Base-by-base conservation (phyloP, 2,329 filamentous ascomycete species). In the Daldinia eschscholtzii region DNA sequence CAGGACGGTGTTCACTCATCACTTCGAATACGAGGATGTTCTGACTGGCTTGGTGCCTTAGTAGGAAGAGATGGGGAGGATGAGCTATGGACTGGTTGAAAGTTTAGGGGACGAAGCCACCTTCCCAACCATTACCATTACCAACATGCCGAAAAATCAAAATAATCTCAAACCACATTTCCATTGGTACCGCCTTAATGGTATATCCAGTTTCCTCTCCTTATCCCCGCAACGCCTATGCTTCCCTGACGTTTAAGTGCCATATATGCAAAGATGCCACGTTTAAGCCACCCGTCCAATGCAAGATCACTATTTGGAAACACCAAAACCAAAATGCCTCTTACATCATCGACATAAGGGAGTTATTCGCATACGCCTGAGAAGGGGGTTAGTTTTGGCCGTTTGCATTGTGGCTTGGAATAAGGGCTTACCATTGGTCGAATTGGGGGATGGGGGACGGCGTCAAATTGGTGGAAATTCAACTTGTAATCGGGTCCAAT, bases 401-500 rank as follows among this genome's bases (percentile, higher is more conserved):
- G 30, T 74, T 57, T 12, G 23, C 28, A 6, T 57, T 1, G 15
- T 23, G 53, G 53, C 39, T 20, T 28, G 30, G 42, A 13, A 18
- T 26, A 18, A 12, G 6, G 30, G 76, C 82, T 80, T 80, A 90
- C 91, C 91, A 99, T 99, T 13, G 96, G 95, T 80, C 92, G 93
- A 79, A 99, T 96, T 76, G 97, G 88, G 12, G 96, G 96, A 84
- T 99, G 96, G 70, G 94, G 94, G 61, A 99, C 96, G 6, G 96
- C 96, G 75, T 98, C 94, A 75, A 99, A 99, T 79, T 97, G 91
- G 80, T 96, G 88, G 83, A 93, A 99, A 41, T 93, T 85, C 75
- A 98, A 90, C 85, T 98, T 97, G 79, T 97, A 93, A 70, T 97
- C 93, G 15, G 93, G 88, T 35, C 93, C 92, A 72, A 99, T 92